These are phyloP conservation scores for Echites panduratus DNA, from an alignment of 257 asterid species.

Conservation along the genomic window DNA sequence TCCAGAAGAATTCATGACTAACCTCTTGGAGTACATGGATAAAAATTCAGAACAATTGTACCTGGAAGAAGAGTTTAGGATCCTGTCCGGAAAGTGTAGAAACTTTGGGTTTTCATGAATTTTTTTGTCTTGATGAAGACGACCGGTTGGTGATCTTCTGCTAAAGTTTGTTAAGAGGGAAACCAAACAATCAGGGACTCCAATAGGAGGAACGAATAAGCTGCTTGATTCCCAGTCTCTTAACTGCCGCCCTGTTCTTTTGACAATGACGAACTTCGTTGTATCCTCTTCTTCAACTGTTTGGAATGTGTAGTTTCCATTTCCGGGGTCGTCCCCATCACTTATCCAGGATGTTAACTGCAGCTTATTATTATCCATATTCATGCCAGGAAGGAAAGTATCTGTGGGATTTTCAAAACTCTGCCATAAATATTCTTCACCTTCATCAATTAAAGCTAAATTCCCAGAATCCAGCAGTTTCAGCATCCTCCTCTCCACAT, in stretches of 20 bases:
- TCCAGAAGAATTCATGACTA: background rate
- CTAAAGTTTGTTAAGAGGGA: constrained; percentile 14
- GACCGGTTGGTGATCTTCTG: too few relatives aligned
- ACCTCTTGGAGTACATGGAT: background rate
- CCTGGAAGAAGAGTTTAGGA: background rate
- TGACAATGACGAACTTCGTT: background rate
- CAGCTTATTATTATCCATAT: constrained; percentile 14
- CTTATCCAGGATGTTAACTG: constrained; percentile 20
- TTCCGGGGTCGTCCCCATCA: constrained; percentile 13
- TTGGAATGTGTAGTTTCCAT: constrained; percentile 16
- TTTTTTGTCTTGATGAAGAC: background rate
- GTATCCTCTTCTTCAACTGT: constrained; percentile 11
- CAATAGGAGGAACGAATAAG: background rate
- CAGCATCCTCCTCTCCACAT: constrained; percentile 22
- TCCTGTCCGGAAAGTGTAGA: background rate
- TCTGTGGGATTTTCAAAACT: constrained; percentile 37
- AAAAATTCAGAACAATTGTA: background rate
- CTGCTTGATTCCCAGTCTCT: too few relatives aligned
- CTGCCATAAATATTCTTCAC: constrained; percentile 28
- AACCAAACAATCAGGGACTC: background rate
- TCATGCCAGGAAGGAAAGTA: constrained; percentile 46
- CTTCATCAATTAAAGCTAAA: constrained; percentile 27
- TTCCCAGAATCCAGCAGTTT: constrained; percentile 44
- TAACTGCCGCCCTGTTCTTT: too few relatives aligned
- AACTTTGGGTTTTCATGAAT: background rate